These are phyloP conservation scores for Stemphylium vesicarium DNA, from an alignment of 2,329 filamentous ascomycete genomes.

Conservation along the genomic window DNA sequence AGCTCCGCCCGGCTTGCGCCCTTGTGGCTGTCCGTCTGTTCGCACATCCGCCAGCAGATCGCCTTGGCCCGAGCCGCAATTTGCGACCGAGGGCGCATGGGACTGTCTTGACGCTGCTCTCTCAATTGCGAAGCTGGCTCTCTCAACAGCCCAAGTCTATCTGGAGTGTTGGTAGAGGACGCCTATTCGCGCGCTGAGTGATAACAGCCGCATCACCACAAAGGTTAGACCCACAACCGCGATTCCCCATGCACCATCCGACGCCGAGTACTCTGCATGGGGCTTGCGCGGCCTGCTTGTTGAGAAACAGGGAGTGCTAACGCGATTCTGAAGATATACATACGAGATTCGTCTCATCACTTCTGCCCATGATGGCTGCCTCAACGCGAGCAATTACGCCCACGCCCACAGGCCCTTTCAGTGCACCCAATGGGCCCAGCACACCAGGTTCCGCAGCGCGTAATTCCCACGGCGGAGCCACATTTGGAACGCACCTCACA, in stretches of 20 bases:
- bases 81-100: conserved; percentile 15
- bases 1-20: background rate
- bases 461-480: conserved; percentile 36
- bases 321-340: conserved; percentile 12
- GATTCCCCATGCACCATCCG: conserved; percentile 1
- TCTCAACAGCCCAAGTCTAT: conserved; percentile 10
- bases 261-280: background rate
- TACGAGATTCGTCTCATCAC: background rate
- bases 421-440: conserved; percentile 47
- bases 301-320: conserved; percentile 13
- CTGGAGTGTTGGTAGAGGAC: conserved; percentile 17
- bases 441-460: conserved; percentile 47
- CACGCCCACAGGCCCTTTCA: conserved; percentile 50
- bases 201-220: conserved; percentile 18
- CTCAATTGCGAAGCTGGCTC: conserved; percentile 28
- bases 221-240: conserved; percentile 24
- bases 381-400: conserved; percentile 54
- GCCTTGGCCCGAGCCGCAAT: conserved; percentile 21
- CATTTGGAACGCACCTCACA: conserved; percentile 49
- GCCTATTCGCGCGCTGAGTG: conserved; percentile 17
- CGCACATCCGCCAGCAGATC: conserved; percentile 18
- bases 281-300: background rate
- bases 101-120: conserved; percentile 11
- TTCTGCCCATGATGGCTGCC: conserved; percentile 49
- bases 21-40: conserved; percentile 8